These are phyloP conservation scores for Rhizophlyctis rosea DNA, from an alignment of 192 early-diverging fungal genomes.

Conservation along the genomic window DNA sequence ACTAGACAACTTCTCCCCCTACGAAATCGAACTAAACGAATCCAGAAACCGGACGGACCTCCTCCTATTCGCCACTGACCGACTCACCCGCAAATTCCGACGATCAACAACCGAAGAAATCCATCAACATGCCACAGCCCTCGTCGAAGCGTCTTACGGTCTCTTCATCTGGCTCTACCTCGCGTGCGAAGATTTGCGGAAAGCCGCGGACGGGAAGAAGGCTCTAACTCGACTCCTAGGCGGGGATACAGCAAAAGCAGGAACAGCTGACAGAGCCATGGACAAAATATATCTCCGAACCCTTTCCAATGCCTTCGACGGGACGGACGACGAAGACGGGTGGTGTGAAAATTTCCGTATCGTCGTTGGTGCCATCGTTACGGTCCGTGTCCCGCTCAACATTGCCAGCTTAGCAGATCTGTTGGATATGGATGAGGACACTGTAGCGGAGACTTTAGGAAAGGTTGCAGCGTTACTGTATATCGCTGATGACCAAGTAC, in stretches of 20 bases:
- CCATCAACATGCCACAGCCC: no score
- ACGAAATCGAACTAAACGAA: no score
- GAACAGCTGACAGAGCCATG: not conserved
- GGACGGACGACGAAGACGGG: not conserved
- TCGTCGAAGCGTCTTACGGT: no score
- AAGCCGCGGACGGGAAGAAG: no score
- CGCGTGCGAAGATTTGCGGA: no score
- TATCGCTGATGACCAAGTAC: not conserved
- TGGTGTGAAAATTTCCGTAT: not conserved
- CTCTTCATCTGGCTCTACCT: no score
- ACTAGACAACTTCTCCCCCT: no score
- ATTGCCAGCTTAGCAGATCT: not conserved
- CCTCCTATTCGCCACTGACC: no score
- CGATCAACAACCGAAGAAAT: no score
- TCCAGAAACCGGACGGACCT: no score
- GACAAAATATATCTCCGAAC: not conserved
- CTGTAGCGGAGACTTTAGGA: not conserved
- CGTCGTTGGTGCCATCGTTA: not conserved
- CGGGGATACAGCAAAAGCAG: not conserved
- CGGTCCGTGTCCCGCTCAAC: not conserved
- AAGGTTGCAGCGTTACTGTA: not conserved
- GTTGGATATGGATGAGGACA: not conserved
- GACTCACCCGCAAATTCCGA: no score
- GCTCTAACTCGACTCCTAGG: no score
- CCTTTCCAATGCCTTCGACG: not conserved